These are phyloP conservation scores for Discostella stelligeroides DNA, from an alignment of 108 stramenopile species.

Conservation along the genomic window DNA sequence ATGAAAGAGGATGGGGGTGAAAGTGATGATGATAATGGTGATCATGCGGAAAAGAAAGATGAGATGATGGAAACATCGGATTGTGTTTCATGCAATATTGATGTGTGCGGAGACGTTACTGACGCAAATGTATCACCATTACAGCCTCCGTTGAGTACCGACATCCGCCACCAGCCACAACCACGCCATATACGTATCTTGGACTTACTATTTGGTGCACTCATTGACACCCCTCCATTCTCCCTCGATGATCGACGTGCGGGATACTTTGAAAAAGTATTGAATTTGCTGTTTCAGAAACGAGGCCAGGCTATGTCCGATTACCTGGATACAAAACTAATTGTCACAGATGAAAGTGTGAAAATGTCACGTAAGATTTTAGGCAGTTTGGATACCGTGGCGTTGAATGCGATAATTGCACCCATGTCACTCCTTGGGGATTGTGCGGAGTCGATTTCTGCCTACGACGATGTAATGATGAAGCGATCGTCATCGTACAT, in stretches of 20 bases:
- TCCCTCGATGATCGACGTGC: conserved; percentile 88
- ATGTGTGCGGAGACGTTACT: not conserved
- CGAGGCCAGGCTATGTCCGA: conserved; percentile 59
- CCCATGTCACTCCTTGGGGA: conserved; percentile 22
- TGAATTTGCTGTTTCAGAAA: conserved; percentile 75
- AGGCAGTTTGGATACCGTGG: conserved; percentile 25
- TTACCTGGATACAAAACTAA: conserved; percentile 67
- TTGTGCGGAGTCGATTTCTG: not conserved
- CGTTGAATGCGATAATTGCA: no score
- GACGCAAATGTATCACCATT: not conserved
- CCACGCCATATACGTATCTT: conserved; percentile 43
- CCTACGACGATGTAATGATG: no score
- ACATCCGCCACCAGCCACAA: conserved; percentile 1
- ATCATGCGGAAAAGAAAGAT: not conserved
- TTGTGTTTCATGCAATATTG: not conserved
- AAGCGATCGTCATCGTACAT: not conserved
- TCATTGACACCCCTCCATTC: conserved; percentile 71
- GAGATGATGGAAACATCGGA: not conserved
- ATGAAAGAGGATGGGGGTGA: not conserved
- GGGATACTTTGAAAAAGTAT: conserved; percentile 95
- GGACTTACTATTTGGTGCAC: conserved; percentile 76
- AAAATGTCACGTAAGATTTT: conserved; percentile 4
- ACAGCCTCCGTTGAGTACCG: not conserved
- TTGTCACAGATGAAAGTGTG: conserved; percentile 15
- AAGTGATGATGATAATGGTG: not conserved